Evolutionary conservation across 2,329 filamentous ascomycete genomes (phyloP).

Genomic region (Ophiocordyceps polyrhachis-furcata): DNA sequence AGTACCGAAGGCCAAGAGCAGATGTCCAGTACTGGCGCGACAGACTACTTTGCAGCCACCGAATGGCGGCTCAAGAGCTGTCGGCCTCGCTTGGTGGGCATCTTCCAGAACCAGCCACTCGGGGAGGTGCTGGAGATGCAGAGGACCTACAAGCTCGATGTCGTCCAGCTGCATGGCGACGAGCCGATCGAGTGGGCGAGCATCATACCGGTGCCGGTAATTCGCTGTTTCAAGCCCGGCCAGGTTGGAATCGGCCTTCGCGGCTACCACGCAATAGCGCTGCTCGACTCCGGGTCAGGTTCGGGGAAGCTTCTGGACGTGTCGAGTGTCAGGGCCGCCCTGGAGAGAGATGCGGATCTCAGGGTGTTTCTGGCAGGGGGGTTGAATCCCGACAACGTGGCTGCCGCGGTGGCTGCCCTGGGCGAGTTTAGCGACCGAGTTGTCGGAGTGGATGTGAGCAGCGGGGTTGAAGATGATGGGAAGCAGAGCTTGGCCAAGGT

Average conservation of each 20-base stretch:
- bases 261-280: conserved; percentile 65
- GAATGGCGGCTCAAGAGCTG: conserved; percentile 27
- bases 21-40: conserved; percentile 17
- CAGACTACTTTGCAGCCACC: conserved; percentile 55
- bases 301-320: conserved; percentile 65
- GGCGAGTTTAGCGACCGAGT: conserved; percentile 43
- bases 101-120: conserved; percentile 83
- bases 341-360: conserved; percentile 52
- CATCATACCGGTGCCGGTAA: conserved; percentile 79
- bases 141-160: conserved; percentile 56
- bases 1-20: conserved; percentile 12
- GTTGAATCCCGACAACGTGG: conserved; percentile 61
- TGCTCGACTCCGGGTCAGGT: conserved; percentile 76
- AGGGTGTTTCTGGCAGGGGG: conserved; percentile 73
- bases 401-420: conserved; percentile 41
- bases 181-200: conserved; percentile 86
- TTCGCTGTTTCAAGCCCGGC: conserved; percentile 65
- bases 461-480: conserved; percentile 74
- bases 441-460: conserved; percentile 80
- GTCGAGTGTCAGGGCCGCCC: conserved; percentile 43
- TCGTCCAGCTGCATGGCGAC: conserved; percentile 82
- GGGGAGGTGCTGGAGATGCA: conserved; percentile 67
- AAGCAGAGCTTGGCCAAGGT: conserved; percentile 71
- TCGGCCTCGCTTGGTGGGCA: conserved; percentile 67
- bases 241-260: conserved; percentile 53